These are phyloP conservation scores for Trichophyton verrucosum DNA, from an alignment of 2,329 filamentous ascomycete species.

Conservation along the genomic window DNA sequence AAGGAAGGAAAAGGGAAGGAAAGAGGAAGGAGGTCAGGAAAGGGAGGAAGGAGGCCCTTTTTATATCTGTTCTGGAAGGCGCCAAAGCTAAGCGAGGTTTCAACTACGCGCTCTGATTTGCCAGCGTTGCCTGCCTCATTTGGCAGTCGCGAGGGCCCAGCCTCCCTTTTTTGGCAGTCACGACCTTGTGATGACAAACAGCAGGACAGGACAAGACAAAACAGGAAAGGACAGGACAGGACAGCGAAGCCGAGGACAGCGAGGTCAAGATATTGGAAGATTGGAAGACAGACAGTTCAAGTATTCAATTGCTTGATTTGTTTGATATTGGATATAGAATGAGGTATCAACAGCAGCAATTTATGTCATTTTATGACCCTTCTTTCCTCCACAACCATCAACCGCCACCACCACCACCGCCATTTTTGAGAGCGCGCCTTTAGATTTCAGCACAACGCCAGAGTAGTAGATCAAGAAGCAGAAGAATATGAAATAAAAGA, in stretches of 20 bases:
- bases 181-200: background rate
- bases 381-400: no score
- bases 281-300: no score
- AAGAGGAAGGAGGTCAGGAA: background rate
- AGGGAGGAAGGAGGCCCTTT: constrained; percentile 6
- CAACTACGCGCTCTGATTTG: constrained; percentile 1
- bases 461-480: background rate
- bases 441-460: background rate
- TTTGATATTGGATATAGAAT: background rate
- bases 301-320: background rate
- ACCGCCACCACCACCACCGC: background rate
- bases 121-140: background rate
- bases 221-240: no score
- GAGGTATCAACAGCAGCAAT: background rate
- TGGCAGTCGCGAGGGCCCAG: background rate
- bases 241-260: background rate
- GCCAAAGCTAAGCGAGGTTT: constrained; percentile 7
- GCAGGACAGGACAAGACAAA: no score
- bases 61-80: constrained; percentile 2
- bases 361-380: background rate
- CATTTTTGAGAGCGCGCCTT: background rate
- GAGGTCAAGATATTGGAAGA: background rate
- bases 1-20: constrained; percentile 2
- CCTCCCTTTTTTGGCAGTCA: background rate
- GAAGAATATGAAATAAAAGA: background rate